Conservation (phyloP, 768 basidiomycete genomes). For the Polyporus arcularius region DNA sequence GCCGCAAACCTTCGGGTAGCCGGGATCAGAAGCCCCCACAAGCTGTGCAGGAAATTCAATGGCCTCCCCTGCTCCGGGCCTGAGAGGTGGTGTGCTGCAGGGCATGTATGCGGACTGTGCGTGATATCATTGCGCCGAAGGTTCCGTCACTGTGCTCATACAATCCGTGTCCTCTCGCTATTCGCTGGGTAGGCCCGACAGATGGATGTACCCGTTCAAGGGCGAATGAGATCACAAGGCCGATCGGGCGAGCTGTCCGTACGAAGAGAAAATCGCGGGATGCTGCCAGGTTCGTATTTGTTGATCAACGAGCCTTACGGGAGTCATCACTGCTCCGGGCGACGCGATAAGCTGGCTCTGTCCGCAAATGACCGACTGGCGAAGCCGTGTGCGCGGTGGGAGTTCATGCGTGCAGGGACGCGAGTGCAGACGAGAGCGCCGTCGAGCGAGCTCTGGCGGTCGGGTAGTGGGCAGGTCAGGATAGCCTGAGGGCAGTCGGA, state of each 20-base stretch:
- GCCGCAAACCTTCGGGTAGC: conserved; percentile 3
- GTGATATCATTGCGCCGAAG: conserved; percentile 7
- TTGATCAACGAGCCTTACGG: neutral
- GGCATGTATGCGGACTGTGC: conserved; percentile 5
- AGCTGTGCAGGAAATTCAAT: conserved; percentile 17
- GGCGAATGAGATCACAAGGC: neutral
- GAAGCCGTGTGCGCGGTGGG: neutral
- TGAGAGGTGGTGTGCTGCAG: neutral
- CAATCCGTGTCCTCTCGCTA: neutral
- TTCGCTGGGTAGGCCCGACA: neutral
- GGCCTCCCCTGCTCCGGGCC: conserved; percentile 9
- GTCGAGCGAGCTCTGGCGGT: neutral
- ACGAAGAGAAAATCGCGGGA: neutral
- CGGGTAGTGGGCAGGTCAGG: neutral
- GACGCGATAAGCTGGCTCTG: neutral
- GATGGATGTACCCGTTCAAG: neutral
- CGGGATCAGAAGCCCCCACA: conserved; percentile 15
- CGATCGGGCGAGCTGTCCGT: neutral
- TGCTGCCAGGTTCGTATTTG: neutral
- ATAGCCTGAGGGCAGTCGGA: neutral
- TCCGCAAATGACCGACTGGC: neutral
- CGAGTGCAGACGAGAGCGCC: neutral
- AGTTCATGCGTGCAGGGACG: neutral
- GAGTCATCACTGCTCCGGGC: neutral
- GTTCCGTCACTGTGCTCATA: conserved; percentile 14